These are phyloP conservation scores for Fistulina hepatica DNA, from an alignment of 1,284 basidiomycete genomes.

Conservation along the genomic window DNA sequence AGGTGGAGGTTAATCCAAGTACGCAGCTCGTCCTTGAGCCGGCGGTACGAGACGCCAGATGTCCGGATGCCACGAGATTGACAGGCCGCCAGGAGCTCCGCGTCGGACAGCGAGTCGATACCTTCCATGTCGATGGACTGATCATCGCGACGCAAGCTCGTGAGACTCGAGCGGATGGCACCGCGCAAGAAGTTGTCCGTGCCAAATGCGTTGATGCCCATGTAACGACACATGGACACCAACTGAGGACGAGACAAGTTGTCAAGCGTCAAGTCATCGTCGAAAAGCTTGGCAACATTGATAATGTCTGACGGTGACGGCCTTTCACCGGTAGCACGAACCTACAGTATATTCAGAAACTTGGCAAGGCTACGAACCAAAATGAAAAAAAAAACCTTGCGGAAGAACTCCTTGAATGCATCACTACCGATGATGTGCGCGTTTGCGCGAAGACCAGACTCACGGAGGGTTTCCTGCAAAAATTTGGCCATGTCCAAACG, in stretches of 20 bases:
- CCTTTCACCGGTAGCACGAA: conserved; percentile 90
- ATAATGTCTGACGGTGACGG: conserved; percentile 85
- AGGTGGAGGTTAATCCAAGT: conserved; percentile 95
- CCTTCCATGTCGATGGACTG: conserved; percentile 87
- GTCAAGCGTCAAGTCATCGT: conserved; percentile 96
- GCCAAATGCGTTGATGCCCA: conserved; percentile 97
- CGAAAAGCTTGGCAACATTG: conserved; percentile 93
- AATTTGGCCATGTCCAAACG: conserved; percentile 99
- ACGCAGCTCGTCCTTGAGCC: conserved; percentile 78
- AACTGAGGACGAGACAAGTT: conserved; percentile 96
- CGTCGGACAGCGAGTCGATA: conserved; percentile 80
- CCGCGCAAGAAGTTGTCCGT: conserved; percentile 98
- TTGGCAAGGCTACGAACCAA: conserved; percentile 2
- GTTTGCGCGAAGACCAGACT: conserved; percentile 88
- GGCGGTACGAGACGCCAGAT: conserved; percentile 70
- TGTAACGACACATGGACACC: conserved; percentile 94
- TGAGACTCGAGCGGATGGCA: conserved; percentile 79
- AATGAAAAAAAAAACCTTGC: conserved; percentile 51
- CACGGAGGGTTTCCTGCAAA: conserved; percentile 92
- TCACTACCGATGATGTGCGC: conserved; percentile 86
- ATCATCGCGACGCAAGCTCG: conserved; percentile 85
- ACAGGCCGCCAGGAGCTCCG: conserved; percentile 87
- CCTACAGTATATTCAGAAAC: conserved; percentile 32
- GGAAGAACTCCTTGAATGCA: conserved; percentile 99
- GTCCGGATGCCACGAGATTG: conserved; percentile 93